Conservation (phyloP, 208 protist genomes). For the Angomonas ambiguus region DNA sequence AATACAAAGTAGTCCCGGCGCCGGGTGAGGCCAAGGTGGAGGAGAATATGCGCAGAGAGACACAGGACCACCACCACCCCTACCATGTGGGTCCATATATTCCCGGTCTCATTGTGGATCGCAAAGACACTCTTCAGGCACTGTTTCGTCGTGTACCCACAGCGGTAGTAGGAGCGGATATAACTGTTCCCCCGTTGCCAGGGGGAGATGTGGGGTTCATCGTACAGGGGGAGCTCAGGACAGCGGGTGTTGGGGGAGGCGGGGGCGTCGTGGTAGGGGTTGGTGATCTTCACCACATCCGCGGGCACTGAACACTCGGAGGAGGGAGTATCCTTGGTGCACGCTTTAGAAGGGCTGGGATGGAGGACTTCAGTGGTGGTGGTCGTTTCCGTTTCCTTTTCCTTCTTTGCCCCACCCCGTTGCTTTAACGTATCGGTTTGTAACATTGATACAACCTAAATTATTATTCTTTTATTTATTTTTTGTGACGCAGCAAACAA, state of each 20-base stretch:
- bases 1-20: constrained; percentile 20
- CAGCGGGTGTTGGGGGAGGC: constrained; percentile 8
- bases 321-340: no score
- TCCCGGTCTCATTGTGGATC: constrained; percentile 61
- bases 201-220: constrained; percentile 16
- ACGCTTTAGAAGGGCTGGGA: no score
- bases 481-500: no score
- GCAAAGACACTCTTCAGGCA: constrained; percentile 34
- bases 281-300: neutral
- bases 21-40: constrained; percentile 7
- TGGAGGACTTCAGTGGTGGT: neutral
- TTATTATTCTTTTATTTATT: no score
- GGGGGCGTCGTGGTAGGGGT: neutral
- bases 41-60: constrained; percentile 18
- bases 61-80: constrained; percentile 28
- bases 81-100: constrained; percentile 62
- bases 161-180: constrained; percentile 36
- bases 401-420: neutral
- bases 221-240: constrained; percentile 20
- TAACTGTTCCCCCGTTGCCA: constrained; percentile 27
- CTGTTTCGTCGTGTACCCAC: constrained; percentile 30
- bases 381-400: neutral
- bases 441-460: no score
- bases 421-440: no score
- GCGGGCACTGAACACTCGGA: no score